Evolutionary conservation across 257 asterid species (phyloP).

Genomic region (Solanum medicagineum): DNA sequence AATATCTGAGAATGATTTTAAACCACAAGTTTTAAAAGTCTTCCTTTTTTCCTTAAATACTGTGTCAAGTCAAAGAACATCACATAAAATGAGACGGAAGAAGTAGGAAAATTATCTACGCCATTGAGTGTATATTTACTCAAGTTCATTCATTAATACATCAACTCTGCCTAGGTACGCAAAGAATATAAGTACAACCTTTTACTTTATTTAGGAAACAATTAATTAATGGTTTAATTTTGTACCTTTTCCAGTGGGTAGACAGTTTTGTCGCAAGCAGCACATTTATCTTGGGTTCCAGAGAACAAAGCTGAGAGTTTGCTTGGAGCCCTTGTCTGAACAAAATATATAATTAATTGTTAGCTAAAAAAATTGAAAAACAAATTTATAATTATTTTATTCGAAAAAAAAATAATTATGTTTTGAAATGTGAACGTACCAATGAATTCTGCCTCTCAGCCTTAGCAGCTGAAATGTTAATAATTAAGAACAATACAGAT

Average conservation of each 20-base stretch:
- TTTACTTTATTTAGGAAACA: too few species aligned
- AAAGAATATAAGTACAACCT: background rate
- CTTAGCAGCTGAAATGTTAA: slow-evolving; percentile 22
- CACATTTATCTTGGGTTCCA: slow-evolving; percentile 75
- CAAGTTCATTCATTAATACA: background rate
- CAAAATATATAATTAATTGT: background rate
- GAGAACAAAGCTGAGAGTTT: slow-evolving; percentile 63
- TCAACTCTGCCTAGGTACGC: background rate
- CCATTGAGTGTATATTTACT: background rate
- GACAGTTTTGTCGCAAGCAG: slow-evolving; percentile 66
- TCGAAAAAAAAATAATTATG: too few species aligned
- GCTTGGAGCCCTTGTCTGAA: slow-evolving; percentile 45
- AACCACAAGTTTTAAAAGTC: too few species aligned
- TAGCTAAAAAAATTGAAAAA: background rate
- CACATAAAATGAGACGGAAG: too few species aligned
- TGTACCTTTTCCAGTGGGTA: slow-evolving; percentile 52
- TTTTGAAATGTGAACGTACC: slow-evolving; percentile 13
- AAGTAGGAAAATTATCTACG: fast-evolving
- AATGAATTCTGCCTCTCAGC: slow-evolving; percentile 25
- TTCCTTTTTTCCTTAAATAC: too few species aligned
- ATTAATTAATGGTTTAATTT: background rate
- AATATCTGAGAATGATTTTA: too few species aligned
- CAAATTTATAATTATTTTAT: background rate
- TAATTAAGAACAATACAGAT: background rate
- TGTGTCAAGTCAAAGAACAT: too few species aligned